Conservation (phyloP, 192 early-diverging fungal species). For the Coemansia sp. region DNA sequence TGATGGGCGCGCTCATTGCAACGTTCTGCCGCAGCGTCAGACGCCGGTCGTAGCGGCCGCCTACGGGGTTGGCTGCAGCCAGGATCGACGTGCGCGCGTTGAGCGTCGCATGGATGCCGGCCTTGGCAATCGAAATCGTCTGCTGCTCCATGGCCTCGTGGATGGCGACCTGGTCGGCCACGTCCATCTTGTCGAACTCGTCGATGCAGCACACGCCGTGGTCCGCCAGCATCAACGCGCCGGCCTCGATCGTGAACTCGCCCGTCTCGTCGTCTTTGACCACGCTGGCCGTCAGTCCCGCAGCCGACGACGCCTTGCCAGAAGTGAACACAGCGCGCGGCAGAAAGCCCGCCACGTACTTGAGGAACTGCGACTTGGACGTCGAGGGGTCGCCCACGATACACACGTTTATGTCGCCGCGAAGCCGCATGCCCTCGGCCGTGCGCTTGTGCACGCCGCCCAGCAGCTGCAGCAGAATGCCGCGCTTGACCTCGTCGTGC, state of each 20-base stretch:
- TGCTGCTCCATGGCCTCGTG: constrained; percentile 99
- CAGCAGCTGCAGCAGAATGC: constrained; percentile 86
- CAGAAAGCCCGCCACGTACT: constrained; percentile 85
- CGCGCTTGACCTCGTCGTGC: constrained; percentile 94
- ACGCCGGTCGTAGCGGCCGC: constrained; percentile 93
- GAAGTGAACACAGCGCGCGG: constrained; percentile 95
- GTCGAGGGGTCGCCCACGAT: constrained; percentile 95
- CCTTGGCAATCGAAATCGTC: constrained; percentile 95
- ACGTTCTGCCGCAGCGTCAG: constrained; percentile 96
- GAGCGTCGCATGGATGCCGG: constrained; percentile 91
- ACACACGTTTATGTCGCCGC: constrained; percentile 98
- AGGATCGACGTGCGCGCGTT: constrained; percentile 94
- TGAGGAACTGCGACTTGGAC: constrained; percentile 82
- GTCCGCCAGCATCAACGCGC: constrained; percentile 96
- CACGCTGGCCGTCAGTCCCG: constrained; percentile 92
- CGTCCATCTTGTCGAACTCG: too few species aligned
- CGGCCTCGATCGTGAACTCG: constrained; percentile 96
- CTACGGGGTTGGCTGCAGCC: constrained; percentile 94
- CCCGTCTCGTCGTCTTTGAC: constrained; percentile 96
- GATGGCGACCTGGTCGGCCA: constrained; percentile 96
- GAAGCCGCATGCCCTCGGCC: constrained; percentile 85
- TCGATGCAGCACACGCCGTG: constrained; percentile 96
- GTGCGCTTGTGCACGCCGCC: constrained; percentile 96
- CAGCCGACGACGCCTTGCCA: constrained; percentile 92
- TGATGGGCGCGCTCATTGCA: constrained; percentile 91